phyloP scores from a whole-genome alignment of 2,329 filamentous ascomycete genomes.

The Cladosporium phlei region DNA sequence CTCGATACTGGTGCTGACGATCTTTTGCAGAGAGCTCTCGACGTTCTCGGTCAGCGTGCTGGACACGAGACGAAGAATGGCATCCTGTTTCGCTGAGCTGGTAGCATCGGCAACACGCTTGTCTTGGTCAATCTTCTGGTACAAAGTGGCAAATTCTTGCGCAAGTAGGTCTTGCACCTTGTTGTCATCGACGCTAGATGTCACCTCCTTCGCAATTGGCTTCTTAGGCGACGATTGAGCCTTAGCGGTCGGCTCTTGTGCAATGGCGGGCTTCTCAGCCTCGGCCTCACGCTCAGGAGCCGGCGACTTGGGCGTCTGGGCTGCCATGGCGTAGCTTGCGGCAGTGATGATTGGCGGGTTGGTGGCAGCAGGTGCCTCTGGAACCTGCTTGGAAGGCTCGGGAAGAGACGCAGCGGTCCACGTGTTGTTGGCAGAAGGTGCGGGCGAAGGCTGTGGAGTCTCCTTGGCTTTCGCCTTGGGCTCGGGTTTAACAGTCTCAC shows the following conservation, averaged over 20 bases:
- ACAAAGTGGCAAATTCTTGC: constrained; percentile 51
- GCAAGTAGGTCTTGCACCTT: constrained; percentile 24
- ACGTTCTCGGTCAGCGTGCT: constrained; percentile 66
- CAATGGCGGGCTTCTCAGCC: neutral
- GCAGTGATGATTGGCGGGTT: constrained; percentile 32
- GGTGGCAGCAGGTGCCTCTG: constrained; percentile 19
- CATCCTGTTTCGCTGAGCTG: constrained; percentile 62
- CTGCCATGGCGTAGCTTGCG: constrained; percentile 41
- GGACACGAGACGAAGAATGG: constrained; percentile 63
- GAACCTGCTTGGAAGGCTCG: constrained; percentile 21
- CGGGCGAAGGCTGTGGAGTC: neutral
- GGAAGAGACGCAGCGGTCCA: constrained; percentile 23
- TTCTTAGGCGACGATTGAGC: constrained; percentile 3
- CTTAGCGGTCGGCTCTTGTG: neutral
- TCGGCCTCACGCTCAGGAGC: neutral
- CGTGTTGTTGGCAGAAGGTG: constrained; percentile 10
- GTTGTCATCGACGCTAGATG: neutral
- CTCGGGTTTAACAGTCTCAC: constrained; percentile 12
- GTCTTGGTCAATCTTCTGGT: constrained; percentile 65
- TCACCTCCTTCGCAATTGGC: neutral
- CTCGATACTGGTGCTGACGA: constrained; percentile 72
- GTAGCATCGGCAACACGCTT: constrained; percentile 59
- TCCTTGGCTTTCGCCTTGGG: constrained; percentile 12
- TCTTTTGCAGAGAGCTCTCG: constrained; percentile 69
- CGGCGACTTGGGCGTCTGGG: constrained; percentile 24